Conservation (phyloP, 2,329 filamentous ascomycete genomes). For the Coniochaeta prunicola region DNA sequence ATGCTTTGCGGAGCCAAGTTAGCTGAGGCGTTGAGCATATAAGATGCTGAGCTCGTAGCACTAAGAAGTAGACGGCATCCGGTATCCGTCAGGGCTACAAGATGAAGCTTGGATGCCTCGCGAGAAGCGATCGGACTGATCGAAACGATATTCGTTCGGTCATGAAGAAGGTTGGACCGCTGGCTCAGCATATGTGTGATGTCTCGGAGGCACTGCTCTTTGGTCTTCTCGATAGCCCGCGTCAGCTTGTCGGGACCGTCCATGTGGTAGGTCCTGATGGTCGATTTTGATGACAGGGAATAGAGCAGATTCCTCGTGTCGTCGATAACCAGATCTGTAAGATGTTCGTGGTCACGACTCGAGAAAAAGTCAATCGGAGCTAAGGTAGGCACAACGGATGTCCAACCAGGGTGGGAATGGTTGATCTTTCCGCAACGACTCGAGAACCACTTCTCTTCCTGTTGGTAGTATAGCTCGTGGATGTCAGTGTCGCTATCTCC, state of each 20-base stretch:
- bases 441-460: constrained; percentile 95
- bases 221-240: constrained; percentile 60
- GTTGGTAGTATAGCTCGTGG: constrained; percentile 91
- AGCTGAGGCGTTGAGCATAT: constrained; percentile 52
- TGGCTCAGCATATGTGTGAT: constrained; percentile 76
- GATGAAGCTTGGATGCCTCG: constrained; percentile 75
- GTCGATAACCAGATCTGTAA: constrained; percentile 78
- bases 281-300: constrained; percentile 79
- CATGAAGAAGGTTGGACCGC: constrained; percentile 62
- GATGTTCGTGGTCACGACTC: constrained; percentile 49
- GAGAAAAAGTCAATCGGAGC: constrained; percentile 39
- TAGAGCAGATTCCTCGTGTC: constrained; percentile 85
- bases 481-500: constrained; percentile 77
- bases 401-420: constrained; percentile 70
- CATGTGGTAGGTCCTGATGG: constrained; percentile 87
- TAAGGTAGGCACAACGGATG: constrained; percentile 52
- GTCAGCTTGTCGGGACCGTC: constrained; percentile 55
- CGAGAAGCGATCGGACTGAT: constrained; percentile 76
- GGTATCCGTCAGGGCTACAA: constrained; percentile 85
- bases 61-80: constrained; percentile 91
- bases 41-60: constrained; percentile 70
- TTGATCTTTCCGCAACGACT: constrained; percentile 82
- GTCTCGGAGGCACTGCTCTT: constrained; percentile 55
- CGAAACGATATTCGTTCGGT: constrained; percentile 67
- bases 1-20: constrained; percentile 78